A percentile compares a stretch with the other conserved stretches of the same genome.
phyloP scores from a whole-genome alignment of 345 rosid genomes.

The Garcia nutans region DNA sequence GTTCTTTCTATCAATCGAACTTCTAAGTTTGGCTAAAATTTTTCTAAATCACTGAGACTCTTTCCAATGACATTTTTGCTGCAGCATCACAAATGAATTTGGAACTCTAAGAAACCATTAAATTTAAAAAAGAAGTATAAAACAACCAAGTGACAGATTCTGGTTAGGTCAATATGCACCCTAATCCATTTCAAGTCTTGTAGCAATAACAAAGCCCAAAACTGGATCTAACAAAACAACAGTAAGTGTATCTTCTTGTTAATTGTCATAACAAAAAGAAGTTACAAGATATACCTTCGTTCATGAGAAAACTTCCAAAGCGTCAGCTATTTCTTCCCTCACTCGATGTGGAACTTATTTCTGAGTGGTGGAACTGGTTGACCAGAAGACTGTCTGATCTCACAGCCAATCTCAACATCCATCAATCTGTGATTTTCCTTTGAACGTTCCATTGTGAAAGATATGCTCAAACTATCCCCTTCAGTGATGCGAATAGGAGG shows the following conservation, averaged over 20 bases:
- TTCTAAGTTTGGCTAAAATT: not conserved
- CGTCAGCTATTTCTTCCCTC: conserved; percentile 29
- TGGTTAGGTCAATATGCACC: not conserved
- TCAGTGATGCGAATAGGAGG: conserved; percentile 46
- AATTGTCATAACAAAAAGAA: not conserved
- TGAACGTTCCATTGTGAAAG: conserved; percentile 77
- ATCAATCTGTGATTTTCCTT: conserved; percentile 83
- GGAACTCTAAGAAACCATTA: not conserved
- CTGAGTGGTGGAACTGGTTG: conserved; percentile 44
- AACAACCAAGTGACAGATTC: not conserved
- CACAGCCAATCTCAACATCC: conserved; percentile 75
- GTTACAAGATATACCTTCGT: conserved; percentile 5
- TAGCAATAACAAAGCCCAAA: not conserved
- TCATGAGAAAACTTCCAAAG: not conserved
- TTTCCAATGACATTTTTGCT: not conserved
- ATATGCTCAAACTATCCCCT: conserved; percentile 59
- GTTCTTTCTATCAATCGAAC: not conserved
- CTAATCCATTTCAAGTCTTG: not conserved
- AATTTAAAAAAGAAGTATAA: too few species aligned
- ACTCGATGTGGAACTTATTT: conserved; percentile 70
- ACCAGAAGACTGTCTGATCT: conserved; percentile 56
- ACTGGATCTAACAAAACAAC: not conserved
- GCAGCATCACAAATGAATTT: not conserved
- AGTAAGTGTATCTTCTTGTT: too few species aligned
- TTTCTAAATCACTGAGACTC: not conserved